Conservation (phyloP, 768 basidiomycete species). For the Phylloporus sp. region DNA sequence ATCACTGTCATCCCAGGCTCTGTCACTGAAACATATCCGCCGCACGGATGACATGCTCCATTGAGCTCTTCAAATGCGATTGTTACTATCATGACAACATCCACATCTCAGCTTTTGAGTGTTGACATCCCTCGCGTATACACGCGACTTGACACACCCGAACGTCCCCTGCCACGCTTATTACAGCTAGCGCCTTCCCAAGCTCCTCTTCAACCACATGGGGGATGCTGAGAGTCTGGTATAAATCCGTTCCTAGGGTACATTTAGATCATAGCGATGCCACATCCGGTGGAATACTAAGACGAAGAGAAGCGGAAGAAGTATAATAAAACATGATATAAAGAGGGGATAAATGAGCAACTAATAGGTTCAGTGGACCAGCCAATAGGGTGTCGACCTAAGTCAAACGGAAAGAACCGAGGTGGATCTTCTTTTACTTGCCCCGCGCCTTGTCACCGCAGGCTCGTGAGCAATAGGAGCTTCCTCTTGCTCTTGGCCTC, state of each 20-base stretch:
- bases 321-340: slow-evolving; percentile 2
- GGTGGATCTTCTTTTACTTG: slow-evolving; percentile 2
- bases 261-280: slow-evolving; percentile 30
- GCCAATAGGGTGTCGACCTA: slow-evolving; percentile 4
- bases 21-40: too few relatives aligned
- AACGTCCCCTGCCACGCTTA: too few relatives aligned
- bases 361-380: not conserved
- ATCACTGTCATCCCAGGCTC: too few relatives aligned
- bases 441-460: slow-evolving; percentile 20
- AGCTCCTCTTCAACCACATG: not conserved
- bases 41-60: too few relatives aligned
- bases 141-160: too few relatives aligned
- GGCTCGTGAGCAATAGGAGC: slow-evolving; percentile 25
- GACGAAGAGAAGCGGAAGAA: not conserved
- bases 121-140: too few relatives aligned
- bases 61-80: too few relatives aligned
- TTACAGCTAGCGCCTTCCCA: too few relatives aligned
- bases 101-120: too few relatives aligned
- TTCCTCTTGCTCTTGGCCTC: slow-evolving; percentile 11
- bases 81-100: too few relatives aligned
- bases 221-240: slow-evolving; percentile 36
- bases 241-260: slow-evolving; percentile 46
- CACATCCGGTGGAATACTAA: not conserved
- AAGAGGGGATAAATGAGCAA: not conserved
- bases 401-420: not conserved